A percentile compares a stretch with the other conserved stretches of the same genome.
Evolutionary conservation across 1,139 yeast genomes (phyloP).

Genomic region (Lodderomyces elongisporus): DNA sequence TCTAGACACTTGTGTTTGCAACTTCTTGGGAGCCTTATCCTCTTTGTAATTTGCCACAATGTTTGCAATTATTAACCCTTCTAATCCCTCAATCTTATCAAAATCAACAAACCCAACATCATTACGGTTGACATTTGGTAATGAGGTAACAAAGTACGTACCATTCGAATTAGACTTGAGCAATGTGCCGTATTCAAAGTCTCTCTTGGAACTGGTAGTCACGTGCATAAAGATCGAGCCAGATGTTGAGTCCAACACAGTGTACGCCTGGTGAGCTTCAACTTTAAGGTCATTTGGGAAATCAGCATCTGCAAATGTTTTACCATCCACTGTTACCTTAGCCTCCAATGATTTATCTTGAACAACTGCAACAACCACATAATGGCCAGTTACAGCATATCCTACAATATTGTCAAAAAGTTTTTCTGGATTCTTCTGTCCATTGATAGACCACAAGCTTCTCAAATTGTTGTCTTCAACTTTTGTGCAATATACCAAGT

Average conservation of each 20-base stretch:
- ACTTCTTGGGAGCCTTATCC: conserved; percentile 34
- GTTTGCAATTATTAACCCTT: conserved; percentile 78
- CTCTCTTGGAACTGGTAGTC: conserved; percentile 51
- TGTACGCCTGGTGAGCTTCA: conserved; percentile 71
- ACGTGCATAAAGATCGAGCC: conserved; percentile 80
- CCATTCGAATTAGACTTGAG: conserved; percentile 94
- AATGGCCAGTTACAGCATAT: conserved; percentile 47
- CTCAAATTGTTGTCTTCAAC: conserved; percentile 17
- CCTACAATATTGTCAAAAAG: conserved; percentile 35
- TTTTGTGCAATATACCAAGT: conserved; percentile 59
- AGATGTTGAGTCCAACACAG: conserved; percentile 72
- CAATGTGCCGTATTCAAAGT: conserved; percentile 70
- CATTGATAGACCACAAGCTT: conserved; percentile 23
- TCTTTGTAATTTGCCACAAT: conserved; percentile 48
- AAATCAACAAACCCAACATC: conserved; percentile 76
- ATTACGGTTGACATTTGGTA: conserved; percentile 75
- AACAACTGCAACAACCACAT: conserved; percentile 72
- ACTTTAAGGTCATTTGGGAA: conserved; percentile 70
- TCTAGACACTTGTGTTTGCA: conserved; percentile 73
- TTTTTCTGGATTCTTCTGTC: conserved; percentile 17
- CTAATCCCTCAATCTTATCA: conserved; percentile 80
- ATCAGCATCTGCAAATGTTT: conserved; percentile 67
- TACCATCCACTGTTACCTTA: conserved; percentile 79
- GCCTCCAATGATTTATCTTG: conserved; percentile 54
- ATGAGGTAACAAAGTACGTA: conserved; percentile 74